Base-by-base conservation (phyloP, 257 asterid species). In the Rauvolfia tetraphylla region DNA sequence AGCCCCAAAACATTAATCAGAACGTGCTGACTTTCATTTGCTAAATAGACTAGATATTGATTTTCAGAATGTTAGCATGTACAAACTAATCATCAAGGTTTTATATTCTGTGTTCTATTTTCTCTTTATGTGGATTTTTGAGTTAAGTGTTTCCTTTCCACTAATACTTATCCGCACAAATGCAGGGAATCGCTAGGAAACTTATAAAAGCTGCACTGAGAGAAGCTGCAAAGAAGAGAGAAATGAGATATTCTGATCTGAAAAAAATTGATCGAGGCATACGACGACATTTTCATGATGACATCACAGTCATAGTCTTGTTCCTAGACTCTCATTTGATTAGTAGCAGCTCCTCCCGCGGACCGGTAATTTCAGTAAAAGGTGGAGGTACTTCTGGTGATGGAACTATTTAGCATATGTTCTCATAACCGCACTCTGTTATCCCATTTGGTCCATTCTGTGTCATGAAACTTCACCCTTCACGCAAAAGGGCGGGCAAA, bases 281-380 rank as follows among this genome's bases (percentile, higher is more conserved):
- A 78, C 84, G 97, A 63, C 82, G 97, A 72, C 96, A 90, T 75
- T 92, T 89, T 59, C 97, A 92, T 34, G 97, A 92, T 6, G 97
- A 92, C 81, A 92, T 92, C 76, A 87, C 93, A 0, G 96, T 92
- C 29, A 82, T 89, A 77, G 93, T 92, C 69, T 80, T 89, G 75
- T 92, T 84, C 69, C 73, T 90, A 2, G 92, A 90, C 89, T 78
- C 88, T 53, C 87, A 83, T 73, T 67, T 86, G 88, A 85, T 86
- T 63, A 86, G 87, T 71, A 86, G 84, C 29, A 74, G 87, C 76
- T 84, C 88, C 36, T 80, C 62, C 59, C 80, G 68, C 20, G 89
- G 88, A 42, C 89, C 87, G 1, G 53, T 77, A 71, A 76, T 84
- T 74, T 91, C 92, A 5, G 78, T 90, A 25, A 91, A 81, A 85